Evolutionary conservation across 257 asterid species (phyloP), one percentile per base, ranked within the genome.

Genomic region (Perilla frutescens): DNA sequence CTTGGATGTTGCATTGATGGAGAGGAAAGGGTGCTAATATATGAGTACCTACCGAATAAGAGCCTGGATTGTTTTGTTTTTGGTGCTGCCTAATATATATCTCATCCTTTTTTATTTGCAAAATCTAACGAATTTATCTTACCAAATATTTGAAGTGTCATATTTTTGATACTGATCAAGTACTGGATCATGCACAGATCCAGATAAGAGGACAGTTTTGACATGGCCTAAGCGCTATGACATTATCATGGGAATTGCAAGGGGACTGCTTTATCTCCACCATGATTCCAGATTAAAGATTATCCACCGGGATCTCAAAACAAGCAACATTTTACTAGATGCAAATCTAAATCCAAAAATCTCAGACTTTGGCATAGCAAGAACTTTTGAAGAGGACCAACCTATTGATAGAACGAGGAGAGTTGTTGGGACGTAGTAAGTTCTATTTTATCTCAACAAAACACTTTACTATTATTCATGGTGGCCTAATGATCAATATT

Each of bases 311-410:
- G 87, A 82, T 74, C 70, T 82, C 12, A 82, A 82, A 66, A 61
- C 86, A 1, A 79, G 86, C 82, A 82, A 82, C 31, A 79, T 82
- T 53, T 48, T 83, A 45, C 62, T 83, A 9, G 81, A 83, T 10
- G 60, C 8, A 29, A 15, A 83, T 50, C 54, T 84, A 10, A 72
- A 62, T 32, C 81, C 84, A 1, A 84, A 84, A 63, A 84, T 81
- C 8, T 70, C 86, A 1, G 86, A 84, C 43, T 84, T 84, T 7
- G 89, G 89, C 56, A 0, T 84, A 26, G 89, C 89, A 12, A 79
- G 86, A 71, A 74, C 32, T 51, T 68, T 84, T 6, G 74, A 11
- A 51, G 81, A 73, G 29, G 82, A 75, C 20, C 83, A 79, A 40
- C 29, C 29, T 4, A 5, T 26, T 1, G 81, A 59, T 15, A 74